phyloP scores from a whole-genome alignment of 2,329 filamentous ascomycete species.

The Stemphylium vesicarium region DNA sequence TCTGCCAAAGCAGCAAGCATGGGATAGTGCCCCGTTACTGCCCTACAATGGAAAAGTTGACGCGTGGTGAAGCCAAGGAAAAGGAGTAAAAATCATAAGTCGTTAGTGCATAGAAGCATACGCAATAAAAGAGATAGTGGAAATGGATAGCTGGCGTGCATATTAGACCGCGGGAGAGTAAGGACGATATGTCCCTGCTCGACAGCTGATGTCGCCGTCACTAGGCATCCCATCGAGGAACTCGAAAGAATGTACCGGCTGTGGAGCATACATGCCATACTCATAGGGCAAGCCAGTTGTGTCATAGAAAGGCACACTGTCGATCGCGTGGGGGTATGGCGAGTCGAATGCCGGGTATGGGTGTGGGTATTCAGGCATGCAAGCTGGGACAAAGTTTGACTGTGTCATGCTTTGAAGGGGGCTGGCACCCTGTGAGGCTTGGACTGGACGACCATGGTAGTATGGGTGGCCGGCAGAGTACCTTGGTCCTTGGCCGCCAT shows the following conservation, averaged over 20 bases:
- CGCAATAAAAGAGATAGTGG: not conserved
- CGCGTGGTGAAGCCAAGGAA: not conserved
- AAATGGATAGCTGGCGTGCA: not conserved
- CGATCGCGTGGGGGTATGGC: constrained; percentile 8
- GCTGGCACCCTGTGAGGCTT: not conserved
- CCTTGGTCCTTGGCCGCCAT: constrained; percentile 10
- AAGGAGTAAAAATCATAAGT: constrained; percentile 14
- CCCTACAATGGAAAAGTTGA: constrained; percentile 13
- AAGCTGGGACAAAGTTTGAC: not conserved
- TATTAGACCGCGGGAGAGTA: not conserved
- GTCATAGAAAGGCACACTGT: constrained; percentile 3
- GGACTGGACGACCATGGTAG: constrained; percentile 10
- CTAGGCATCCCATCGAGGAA: constrained; percentile 18
- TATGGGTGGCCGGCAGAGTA: constrained; percentile 2
- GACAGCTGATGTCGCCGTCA: constrained; percentile 7
- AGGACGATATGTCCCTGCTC: not conserved
- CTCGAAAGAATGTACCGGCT: not conserved
- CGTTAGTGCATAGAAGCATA: not conserved
- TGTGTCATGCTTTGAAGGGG: constrained; percentile 4
- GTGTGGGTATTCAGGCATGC: constrained; percentile 9
- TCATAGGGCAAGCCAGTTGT: constrained; percentile 3
- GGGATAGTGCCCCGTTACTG: constrained; percentile 3
- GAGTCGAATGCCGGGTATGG: constrained; percentile 12
- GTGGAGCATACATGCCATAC: constrained; percentile 2
- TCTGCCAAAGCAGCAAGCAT: constrained; percentile 24